These are phyloP conservation scores for Circinella minor DNA, from an alignment of 371 early-diverging fungal species.

Conservation along the genomic window DNA sequence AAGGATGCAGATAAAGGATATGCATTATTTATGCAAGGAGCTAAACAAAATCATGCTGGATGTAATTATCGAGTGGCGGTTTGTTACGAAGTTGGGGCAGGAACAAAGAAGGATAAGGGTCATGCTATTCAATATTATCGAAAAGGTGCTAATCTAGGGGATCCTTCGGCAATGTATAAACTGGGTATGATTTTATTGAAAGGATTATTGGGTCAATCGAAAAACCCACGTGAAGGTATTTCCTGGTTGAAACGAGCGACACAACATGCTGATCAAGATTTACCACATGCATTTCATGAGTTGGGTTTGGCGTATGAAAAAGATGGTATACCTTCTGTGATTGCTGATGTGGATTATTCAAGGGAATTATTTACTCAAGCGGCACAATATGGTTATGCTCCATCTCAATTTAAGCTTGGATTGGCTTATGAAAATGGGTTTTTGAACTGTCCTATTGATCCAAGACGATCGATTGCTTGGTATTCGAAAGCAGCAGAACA, in stretches of 20 bases:
- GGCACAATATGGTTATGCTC: constrained; percentile 92
- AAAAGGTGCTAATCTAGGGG: constrained; percentile 93
- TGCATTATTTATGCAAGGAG: constrained; percentile 87
- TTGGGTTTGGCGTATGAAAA: constrained; percentile 89
- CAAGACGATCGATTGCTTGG: constrained; percentile 94
- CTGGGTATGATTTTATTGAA: constrained; percentile 85
- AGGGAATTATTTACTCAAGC: constrained; percentile 90
- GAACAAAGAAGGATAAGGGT: constrained; percentile 83
- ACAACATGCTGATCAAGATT: constrained; percentile 81
- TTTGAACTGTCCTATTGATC: constrained; percentile 87
- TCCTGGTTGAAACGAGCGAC: constrained; percentile 95
- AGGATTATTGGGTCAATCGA: constrained; percentile 71
- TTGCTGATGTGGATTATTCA: constrained; percentile 85
- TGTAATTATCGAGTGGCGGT: constrained; percentile 95
- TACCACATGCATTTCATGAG: constrained; percentile 92
- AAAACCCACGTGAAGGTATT: constrained; percentile 84
- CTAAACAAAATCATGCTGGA: constrained; percentile 90
- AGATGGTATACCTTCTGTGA: constrained; percentile 75
- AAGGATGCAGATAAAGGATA: constrained; percentile 93
- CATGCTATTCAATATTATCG: constrained; percentile 92
- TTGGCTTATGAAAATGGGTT: constrained; percentile 94
- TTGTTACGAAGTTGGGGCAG: constrained; percentile 95
- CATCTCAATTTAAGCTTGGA: constrained; percentile 92
- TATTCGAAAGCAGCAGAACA: constrained; percentile 92
- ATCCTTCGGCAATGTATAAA: constrained; percentile 96